These are phyloP conservation scores for Lodderomyces beijingensis DNA, from an alignment of 1,139 yeast genomes.

Conservation along the genomic window DNA sequence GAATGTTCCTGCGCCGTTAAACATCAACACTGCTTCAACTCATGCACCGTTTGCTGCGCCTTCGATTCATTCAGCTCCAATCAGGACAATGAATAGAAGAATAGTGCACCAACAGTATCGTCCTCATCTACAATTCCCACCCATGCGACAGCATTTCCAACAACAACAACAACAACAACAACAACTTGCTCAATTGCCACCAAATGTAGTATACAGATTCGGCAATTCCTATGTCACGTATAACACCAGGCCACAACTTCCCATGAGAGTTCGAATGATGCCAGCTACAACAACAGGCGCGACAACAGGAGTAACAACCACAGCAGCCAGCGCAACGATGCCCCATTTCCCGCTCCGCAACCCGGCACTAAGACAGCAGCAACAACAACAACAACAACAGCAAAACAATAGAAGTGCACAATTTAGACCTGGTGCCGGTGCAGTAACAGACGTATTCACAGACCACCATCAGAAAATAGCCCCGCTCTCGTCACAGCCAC, in stretches of 20 bases:
- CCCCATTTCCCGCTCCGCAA: too few relatives aligned
- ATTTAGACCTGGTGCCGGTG: slow-evolving; percentile 1
- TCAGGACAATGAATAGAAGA: slow-evolving; percentile 18
- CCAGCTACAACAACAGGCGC: slow-evolving; percentile 6
- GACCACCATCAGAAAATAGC: slow-evolving; percentile 47
- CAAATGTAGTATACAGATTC: slow-evolving; percentile 6
- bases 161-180: too few relatives aligned
- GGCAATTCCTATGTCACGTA: slow-evolving; percentile 10
- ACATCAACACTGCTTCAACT: slow-evolving; percentile 12
- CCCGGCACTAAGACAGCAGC: too few relatives aligned
- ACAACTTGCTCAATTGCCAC: slow-evolving; percentile 5
- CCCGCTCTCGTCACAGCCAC: slow-evolving; percentile 52
- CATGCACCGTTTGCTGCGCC: slow-evolving; percentile 23
- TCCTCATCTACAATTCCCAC: too few relatives aligned
- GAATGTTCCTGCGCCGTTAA: slow-evolving; percentile 44
- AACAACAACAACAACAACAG: slow-evolving; percentile 5
- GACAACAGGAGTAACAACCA: slow-evolving; percentile 2
- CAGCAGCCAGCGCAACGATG: too few relatives aligned
- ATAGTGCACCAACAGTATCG: too few relatives aligned
- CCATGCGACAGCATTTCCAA: too few relatives aligned
- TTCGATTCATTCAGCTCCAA: slow-evolving; percentile 44
- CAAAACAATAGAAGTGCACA: slow-evolving; percentile 4
- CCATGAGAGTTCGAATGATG: too few relatives aligned
- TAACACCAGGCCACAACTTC: slow-evolving; percentile 6
- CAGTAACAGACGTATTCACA: slow-evolving; percentile 47